These are phyloP conservation scores for Flaveria linearis DNA, from an alignment of 129 eudicot species.

Conservation along the genomic window DNA sequence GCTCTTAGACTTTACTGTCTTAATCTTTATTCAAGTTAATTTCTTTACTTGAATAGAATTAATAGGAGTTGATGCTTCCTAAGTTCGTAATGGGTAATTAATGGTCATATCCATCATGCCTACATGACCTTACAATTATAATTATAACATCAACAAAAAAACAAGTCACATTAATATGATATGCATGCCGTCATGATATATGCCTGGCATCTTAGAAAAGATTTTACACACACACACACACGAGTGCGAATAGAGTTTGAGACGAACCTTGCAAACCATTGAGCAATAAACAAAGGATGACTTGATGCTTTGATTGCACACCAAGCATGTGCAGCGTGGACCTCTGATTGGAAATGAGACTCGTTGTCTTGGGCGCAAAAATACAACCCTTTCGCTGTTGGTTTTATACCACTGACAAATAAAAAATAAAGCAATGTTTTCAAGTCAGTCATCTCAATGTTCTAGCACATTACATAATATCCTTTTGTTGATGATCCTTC, in stretches of 20 bases:
- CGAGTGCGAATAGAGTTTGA: background rate
- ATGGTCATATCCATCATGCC: no score
- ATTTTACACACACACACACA: no score
- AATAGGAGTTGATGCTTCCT: no score
- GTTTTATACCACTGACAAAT: conserved; percentile 28
- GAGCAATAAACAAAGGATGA: conserved; percentile 31
- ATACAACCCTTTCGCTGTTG: conserved; percentile 30
- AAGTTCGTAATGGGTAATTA: no score
- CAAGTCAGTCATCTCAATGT: background rate
- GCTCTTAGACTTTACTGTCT: no score
- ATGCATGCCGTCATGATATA: background rate
- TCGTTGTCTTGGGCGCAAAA: conserved; percentile 25
- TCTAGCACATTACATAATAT: background rate
- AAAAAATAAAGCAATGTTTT: background rate
- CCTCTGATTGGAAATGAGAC: conserved; percentile 1
- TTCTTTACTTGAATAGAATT: no score
- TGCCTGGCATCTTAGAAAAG: no score
- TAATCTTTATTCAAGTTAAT: no score
- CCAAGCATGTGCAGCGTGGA: conserved; percentile 26
- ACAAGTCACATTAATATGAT: background rate
- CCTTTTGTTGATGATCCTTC: background rate
- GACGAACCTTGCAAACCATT: conserved; percentile 30
- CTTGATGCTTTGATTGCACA: conserved; percentile 36
- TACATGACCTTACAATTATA: no score
- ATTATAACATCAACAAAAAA: background rate